Base-by-base conservation (phyloP, 2,329 filamentous ascomycete genomes). In the Hypoxylon sp. region DNA sequence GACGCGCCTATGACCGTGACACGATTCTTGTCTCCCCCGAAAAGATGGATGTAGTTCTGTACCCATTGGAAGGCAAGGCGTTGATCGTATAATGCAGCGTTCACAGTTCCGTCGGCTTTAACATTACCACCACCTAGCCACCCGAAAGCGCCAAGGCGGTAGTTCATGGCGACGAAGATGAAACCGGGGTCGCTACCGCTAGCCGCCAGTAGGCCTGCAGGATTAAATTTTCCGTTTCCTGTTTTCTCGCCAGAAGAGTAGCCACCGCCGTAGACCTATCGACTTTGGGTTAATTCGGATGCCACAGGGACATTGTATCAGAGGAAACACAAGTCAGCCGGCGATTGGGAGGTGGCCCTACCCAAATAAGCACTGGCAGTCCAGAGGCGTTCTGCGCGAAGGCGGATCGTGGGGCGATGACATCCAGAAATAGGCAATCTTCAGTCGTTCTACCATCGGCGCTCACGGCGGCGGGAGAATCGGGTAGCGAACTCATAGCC, bases 91-190 rank as follows among this genome's bases (percentile, higher is more conserved):
- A 63, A 33, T 11, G 44, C 51, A 10, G 50, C 30, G 25, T 57
- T 50, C n/a, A 20, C 3, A 2, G 51, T 51, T n/a, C 59, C 50
- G 20, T 56, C 51, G 7, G 40, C 42, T 8, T 6, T 22, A n/a
- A 57, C 51, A n/a, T 50, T 42, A 6, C 48, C 51, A 17, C 46
- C 44, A 6, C 51, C 60, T n/a, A 63, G 51, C 30, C 30, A 63
- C 11, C 51, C 60, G 25, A 51, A 63, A n/a, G 33, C 53, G 14
- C 51, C 44, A 5, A 57, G 60, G 8, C 60, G 42, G 35, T 63
- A 63, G 25, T 63, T 63, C 6, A 57, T 63, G 13, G 60, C 53
- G 8, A 63, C 60, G 13, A 57, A 62, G 20, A 62, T 46, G 40
- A 62, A 56, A 31, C 40, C 30, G 3, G 59, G 20, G 42, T 56